Evolutionary conservation across 257 asterid species (phyloP), one percentile per base, ranked within the genome.

Genomic region (Penstemon davidsonii): DNA sequence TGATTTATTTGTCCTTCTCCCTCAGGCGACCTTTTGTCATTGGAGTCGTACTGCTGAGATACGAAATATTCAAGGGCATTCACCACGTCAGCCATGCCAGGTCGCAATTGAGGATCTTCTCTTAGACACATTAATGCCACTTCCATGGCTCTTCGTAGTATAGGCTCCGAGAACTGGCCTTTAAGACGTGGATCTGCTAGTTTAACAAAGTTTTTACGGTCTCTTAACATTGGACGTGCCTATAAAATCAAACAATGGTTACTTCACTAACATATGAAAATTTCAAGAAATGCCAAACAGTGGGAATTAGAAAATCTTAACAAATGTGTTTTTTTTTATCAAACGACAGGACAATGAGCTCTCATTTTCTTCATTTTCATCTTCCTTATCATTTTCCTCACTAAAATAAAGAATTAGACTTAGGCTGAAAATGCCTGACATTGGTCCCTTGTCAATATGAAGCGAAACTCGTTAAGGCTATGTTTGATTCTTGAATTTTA

Each of bases 221-320:
- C 80, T 74, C 55, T 71, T 70, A 83, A 64, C 75, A 73, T 43
- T 43, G 84, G 82, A 7, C 73, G 76, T 55, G 80, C 84, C 88
- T 83, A 63, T 10, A 51, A 63, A 60, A 42, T 12, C 25, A 63
- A 41, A 44, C 25, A 7, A 44, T 15, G 7, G 33, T 25, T 25
- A 25, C 33, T 25, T 25, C 2, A 25, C 33, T 39, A 44, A 1
- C 15, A 39, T n/a, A n/a, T 5, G 5, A 40, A 60, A 6, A 10
- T 49, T 49, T 4, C 3, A 49, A 13, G n/a, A 49, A 49, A 4
- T 49, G 11, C 4, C 1, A 12, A 12, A 9, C 11, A 49, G n/a
- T 10, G 54, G 54, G 54, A 49, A 49, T 49, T 10, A 49, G 33
- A 25, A 25, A 25, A 25, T 25, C 0, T 25, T 1, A 49, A 39